These are phyloP conservation scores for Farysia itapuensis DNA, from an alignment of 1,284 basidiomycete species.

Conservation along the genomic window DNA sequence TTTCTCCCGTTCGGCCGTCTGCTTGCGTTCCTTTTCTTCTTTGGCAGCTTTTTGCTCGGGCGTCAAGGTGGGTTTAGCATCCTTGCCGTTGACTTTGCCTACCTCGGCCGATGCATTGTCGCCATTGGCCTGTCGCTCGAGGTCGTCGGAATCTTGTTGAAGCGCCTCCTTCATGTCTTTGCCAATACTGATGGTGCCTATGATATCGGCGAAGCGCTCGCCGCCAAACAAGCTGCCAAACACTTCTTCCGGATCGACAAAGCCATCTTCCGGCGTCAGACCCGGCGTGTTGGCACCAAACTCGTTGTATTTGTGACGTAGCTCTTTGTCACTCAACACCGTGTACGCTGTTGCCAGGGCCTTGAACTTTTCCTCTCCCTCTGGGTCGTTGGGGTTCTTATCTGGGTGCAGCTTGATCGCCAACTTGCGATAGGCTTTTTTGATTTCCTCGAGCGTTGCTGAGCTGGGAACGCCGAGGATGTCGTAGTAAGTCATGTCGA, in stretches of 20 bases:
- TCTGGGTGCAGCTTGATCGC: slow-evolving; percentile 80
- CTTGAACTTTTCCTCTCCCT: slow-evolving; percentile 76
- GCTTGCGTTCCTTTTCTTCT: slow-evolving; percentile 68
- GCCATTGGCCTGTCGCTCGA: slow-evolving; percentile 46
- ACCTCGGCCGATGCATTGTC: slow-evolving; percentile 2
- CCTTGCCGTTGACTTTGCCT: slow-evolving; percentile 5
- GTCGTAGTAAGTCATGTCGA: slow-evolving; percentile 62
- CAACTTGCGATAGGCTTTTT: slow-evolving; percentile 90
- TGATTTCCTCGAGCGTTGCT: slow-evolving; percentile 82
- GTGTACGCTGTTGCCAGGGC: slow-evolving; percentile 66
- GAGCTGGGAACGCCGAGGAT: slow-evolving; percentile 74
- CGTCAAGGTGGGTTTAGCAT: slow-evolving; percentile 65
- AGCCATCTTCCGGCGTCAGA: slow-evolving; percentile 53
- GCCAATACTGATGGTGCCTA: slow-evolving; percentile 79
- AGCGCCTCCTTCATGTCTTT: slow-evolving; percentile 97
- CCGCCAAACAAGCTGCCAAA: slow-evolving; percentile 69
- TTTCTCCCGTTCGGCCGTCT: slow-evolving; percentile 78
- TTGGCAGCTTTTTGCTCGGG: slow-evolving; percentile 80
- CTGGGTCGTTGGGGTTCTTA: slow-evolving; percentile 88
- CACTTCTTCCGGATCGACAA: slow-evolving; percentile 78
- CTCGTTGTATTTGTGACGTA: slow-evolving; percentile 92
- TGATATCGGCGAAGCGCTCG: slow-evolving; percentile 78
- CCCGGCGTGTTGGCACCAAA: slow-evolving; percentile 62
- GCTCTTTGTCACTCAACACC: slow-evolving; percentile 75
- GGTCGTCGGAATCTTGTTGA: slow-evolving; percentile 81